Evolutionary conservation across 2,329 filamentous ascomycete species (phyloP).

Genomic region (Aspergillus carbonarius): DNA sequence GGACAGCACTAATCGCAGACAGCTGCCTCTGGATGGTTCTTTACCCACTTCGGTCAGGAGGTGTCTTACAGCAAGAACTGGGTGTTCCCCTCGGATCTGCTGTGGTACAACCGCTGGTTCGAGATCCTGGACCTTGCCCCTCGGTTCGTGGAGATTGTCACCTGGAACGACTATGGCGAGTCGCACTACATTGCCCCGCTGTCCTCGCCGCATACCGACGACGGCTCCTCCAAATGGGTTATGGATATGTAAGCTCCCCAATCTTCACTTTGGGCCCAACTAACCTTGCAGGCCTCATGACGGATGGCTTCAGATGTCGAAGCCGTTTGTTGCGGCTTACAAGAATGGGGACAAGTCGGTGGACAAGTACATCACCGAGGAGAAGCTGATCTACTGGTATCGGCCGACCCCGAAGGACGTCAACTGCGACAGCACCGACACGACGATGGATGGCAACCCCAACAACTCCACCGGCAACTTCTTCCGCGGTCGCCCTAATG

Average conservation of each 20-base stretch:
- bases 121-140: constrained; percentile 47
- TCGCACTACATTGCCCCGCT: constrained; percentile 56
- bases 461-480: constrained; percentile 53
- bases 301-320: constrained; percentile 55
- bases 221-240: constrained; percentile 49
- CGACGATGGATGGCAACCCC: constrained; percentile 44
- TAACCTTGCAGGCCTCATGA: constrained; percentile 45
- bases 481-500: constrained; percentile 53
- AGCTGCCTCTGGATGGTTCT: constrained; percentile 54
- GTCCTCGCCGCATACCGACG: constrained; percentile 39
- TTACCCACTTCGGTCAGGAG: constrained; percentile 49
- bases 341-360: constrained; percentile 45
- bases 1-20: neutral
- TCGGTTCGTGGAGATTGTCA: constrained; percentile 50
- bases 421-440: constrained; percentile 55
- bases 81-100: constrained; percentile 47
- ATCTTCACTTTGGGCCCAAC: too few species aligned
- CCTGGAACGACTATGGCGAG: constrained; percentile 57
- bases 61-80: constrained; percentile 54
- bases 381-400: constrained; percentile 59
- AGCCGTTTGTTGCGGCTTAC: constrained; percentile 55
- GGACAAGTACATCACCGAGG: constrained; percentile 44
- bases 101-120: constrained; percentile 47
- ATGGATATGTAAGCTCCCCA: constrained; percentile 46
- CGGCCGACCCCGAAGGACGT: constrained; percentile 49